Percentiles rank a stretch among this genome's conserved stretches.
Evolutionary conservation across 345 rosid genomes (phyloP).

Genomic region (Euclidium syriacum): DNA sequence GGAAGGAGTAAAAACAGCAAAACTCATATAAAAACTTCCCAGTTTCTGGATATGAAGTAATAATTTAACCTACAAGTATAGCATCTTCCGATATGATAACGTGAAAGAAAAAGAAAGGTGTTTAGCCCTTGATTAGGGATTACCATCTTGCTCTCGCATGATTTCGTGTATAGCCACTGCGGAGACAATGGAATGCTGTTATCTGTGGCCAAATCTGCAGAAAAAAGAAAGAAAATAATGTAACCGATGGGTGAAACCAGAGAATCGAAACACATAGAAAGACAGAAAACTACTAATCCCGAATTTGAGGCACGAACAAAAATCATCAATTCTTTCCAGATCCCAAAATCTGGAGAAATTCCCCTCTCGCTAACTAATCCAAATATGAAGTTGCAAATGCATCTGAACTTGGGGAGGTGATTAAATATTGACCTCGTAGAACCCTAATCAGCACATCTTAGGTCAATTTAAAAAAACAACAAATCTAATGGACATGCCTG

Average conservation of each 20-base stretch:
- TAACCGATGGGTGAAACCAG: not conserved
- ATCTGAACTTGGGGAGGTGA: not conserved
- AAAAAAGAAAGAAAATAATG: not conserved
- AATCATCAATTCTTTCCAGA: not conserved
- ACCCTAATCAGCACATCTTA: constrained; percentile 7
- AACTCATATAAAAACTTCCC: not conserved
- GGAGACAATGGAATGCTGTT: constrained; percentile 93
- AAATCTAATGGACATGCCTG: not conserved
- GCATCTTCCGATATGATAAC: constrained; percentile 22
- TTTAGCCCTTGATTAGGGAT: not conserved
- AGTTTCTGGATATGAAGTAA: constrained; percentile 29
- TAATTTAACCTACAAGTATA: constrained; percentile 38
- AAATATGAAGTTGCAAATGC: not conserved
- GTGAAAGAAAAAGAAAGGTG: not conserved
- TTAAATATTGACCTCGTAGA: not conserved
- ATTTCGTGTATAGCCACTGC: constrained; percentile 87
- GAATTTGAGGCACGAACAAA: not conserved
- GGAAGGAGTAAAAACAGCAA: not conserved
- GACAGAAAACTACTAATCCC: not conserved
- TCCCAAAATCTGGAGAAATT: not conserved
- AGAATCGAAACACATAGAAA: not conserved
- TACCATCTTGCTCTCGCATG: constrained; percentile 57
- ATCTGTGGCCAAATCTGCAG: constrained; percentile 58
- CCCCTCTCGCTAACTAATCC: not conserved
- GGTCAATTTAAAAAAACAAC: not conserved